Base-by-base conservation (phyloP, 352 stramenopile genomes). In the Phytophthora pini region DNA sequence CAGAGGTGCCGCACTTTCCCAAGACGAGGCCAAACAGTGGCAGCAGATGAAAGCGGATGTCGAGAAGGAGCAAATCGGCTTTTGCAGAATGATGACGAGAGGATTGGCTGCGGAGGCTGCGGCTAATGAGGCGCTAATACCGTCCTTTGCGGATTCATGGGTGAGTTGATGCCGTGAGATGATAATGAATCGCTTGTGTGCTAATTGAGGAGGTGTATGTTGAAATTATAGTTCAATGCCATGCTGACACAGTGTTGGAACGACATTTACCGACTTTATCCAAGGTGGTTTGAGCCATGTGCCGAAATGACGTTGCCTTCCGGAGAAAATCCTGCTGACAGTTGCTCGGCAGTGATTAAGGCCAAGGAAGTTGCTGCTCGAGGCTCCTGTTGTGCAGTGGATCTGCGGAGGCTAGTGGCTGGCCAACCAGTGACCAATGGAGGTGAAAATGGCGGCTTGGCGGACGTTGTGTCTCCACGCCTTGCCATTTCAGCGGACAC, bases 251-350 rank as follows among this genome's bases (percentile, higher is more conserved):
- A 74, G 31, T 82, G 78, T 34, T 72, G 67, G 15, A 89, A 93
- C 68, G 77, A 90, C 49, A 74, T 87, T 29, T 78, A 78, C 52
- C 82, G 79, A 29, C 68, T 92, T 36, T 93, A 93, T 63, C 66
- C 82, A 17, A 72, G 74, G 10, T 87, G 80, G 55, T 93, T 87
- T 60, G 72, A 90, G 36, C 57, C 59, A 2, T 76, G 73, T n/a
- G 12, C 87, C 40, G 53, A 32, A 10, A 61, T 90, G 2, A 47
- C 60, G 11, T 15, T 88, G 7, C 61, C 68, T 27, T 55, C 9
- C 38, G 43, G 54, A 12, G 29, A 24, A 46, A 24, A 13, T 50
- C 24, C 15, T 27, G 31, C 15, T 39, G 50, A 17, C 5, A 48
- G 5, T 13, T 27, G 15, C 17, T 53, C 45, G 47, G 44, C 32